A percentile compares a stretch with the other conserved stretches of the same genome.
phyloP scores from a whole-genome alignment of 352 stramenopile genomes.

The Globisporangium iwayamae region DNA sequence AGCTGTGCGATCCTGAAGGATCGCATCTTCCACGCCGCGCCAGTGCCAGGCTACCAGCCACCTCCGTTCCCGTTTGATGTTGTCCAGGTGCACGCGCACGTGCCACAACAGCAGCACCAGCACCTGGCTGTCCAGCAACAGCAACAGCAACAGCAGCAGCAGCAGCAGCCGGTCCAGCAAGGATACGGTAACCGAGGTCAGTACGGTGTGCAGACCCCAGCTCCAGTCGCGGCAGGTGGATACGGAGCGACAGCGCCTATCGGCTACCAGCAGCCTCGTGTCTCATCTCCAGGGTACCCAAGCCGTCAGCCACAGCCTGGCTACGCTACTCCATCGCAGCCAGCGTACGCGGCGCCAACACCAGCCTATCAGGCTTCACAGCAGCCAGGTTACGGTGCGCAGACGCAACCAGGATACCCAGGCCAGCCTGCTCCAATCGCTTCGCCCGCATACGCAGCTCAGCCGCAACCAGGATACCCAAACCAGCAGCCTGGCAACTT shows the following conservation, averaged over 20 bases:
- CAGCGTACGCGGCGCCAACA: constrained; percentile 14
- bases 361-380: constrained; percentile 15
- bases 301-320: constrained; percentile 23
- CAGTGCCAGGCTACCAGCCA: constrained; percentile 71
- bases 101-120: constrained; percentile 54
- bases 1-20: constrained; percentile 83
- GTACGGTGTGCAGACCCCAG: constrained; percentile 36
- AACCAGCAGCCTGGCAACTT: constrained; percentile 33
- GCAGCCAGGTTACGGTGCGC: constrained; percentile 17
- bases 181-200: constrained; percentile 29
- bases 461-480: constrained; percentile 28
- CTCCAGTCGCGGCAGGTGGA: constrained; percentile 26
- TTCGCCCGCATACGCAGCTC: constrained; percentile 12
- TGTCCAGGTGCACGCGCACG: constrained; percentile 54
- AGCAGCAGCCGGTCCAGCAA: constrained; percentile 21
- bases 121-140: constrained; percentile 34
- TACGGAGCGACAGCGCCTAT: constrained; percentile 30
- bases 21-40: constrained; percentile 82
- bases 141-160: constrained; percentile 27
- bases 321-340: constrained; percentile 14
- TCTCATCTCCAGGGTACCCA: constrained; percentile 36
- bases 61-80: constrained; percentile 84
- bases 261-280: constrained; percentile 41
- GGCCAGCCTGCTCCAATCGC: constrained; percentile 7
- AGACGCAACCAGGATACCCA: constrained; percentile 28